Evolutionary conservation across 139 green algal species (phyloP), one percentile per base, ranked within the genome.

Genomic region (Nannochloris sp.): DNA sequence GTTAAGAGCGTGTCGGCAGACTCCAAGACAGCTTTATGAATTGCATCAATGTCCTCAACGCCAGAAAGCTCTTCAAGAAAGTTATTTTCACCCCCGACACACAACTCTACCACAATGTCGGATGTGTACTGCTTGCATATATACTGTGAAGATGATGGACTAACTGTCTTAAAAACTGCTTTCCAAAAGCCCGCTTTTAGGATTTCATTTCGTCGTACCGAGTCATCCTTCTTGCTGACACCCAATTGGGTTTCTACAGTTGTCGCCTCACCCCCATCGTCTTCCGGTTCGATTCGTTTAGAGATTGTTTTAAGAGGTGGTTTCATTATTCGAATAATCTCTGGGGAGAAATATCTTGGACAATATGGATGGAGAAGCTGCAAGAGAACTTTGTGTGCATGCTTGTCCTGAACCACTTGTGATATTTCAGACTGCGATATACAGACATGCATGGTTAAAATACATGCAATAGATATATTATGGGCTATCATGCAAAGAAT

Each of bases 211-310:
- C 81, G 64, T 31, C 88, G 67, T 10, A 80, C 3, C 14, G 44
- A 18, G 0, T 66, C 44, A 46, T 88, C 83, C 68, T 95, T 94
- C 65, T 90, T 89, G 78, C 83, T 90, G 16, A 76, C 46, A 9
- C 87, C 87, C 31, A 95, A 63, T 12, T n/a, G 10, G 25, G 9
- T 44, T 3, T 24, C 36, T 18, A 11, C 7, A 19, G 11, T 27
- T 23, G 11, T 21, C 12, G 5, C 64, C 23, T 61, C 9, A 4
- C 46, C 59, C 50, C 50, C 53, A 7, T 46, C 37, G 9, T 19
- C 64, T 16, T 69, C 62, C 18, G 61, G 18, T 5, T 60, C 66
- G 15, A 60, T 68, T 25, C 68, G 62, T 24, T 27, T 54, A 53
- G 18, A 70, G 53, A 16, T 55, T 15, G 29, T 15, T 48, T 78